Base-by-base conservation (phyloP, 768 basidiomycete species). In the Macrocybe gigantea region DNA sequence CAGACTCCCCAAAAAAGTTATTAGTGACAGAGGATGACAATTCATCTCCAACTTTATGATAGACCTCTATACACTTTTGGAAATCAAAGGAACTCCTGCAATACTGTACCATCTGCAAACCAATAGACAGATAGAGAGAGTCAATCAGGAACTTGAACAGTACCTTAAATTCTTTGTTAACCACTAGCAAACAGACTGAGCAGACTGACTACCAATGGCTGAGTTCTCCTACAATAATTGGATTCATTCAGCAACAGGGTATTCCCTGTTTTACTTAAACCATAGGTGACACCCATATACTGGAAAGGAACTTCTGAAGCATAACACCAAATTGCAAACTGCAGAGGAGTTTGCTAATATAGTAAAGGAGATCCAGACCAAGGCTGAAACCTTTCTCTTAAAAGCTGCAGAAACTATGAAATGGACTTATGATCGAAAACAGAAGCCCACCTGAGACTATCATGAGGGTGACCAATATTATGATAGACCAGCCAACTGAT, bases 41-140 rank as follows among this genome's bases (percentile, higher is more conserved):
- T 68, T 68, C 29, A 42, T 53, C 1, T 48, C 62, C 0, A 50
- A 50, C n/a, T 57, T 61, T 35, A 59, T 54, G 37, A 11, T 43
- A 41, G 53, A 54, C 22, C 22, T 22, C 22, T 22, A 22, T 22
- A 22, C 22, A 22, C 22, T 22, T 22, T 22, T 22, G 22, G 56
- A 47, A 8, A 56, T 53, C 6, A 44, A 55, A 44, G 57, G 50
- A 1, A 46, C 53, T 6, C 43, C 60, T 4, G 63, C 61, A 5
- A 71, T 66, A 0, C 64, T 67, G 2, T 72, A 61, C 52, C 71
- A 72, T 38, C 71, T 66, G 58, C 47, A 3, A 54, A 48, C 44
- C 15, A 46, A 53, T 38, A 48, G 55, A 40, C 52, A 53, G 38
- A 68, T 65, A 5, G 49, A 64, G 41, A 48, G 49, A 9, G 48